Evolutionary conservation across 2,329 filamentous ascomycete genomes (phyloP).

Genomic region (Elsinoe perseae): DNA sequence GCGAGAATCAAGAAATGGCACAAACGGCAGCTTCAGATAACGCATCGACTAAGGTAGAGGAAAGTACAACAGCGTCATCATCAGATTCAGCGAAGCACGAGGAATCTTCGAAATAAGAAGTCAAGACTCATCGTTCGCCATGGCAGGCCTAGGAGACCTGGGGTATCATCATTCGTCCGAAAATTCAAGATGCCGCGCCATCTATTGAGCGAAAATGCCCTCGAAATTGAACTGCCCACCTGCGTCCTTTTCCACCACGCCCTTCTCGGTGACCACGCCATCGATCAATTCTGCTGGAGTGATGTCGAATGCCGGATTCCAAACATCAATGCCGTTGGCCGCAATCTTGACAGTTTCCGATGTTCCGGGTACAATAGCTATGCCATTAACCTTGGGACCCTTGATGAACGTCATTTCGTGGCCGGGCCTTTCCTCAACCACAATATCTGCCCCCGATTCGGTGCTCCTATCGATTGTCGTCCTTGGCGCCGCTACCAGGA

Average conservation of each 20-base stretch:
- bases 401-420: constrained; percentile 79
- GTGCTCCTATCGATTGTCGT: constrained; percentile 89
- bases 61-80: background rate
- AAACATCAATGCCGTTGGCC: constrained; percentile 67
- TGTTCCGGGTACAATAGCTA: constrained; percentile 53
- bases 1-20: constrained; percentile 32
- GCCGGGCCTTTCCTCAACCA: constrained; percentile 78
- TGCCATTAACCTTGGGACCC: constrained; percentile 58
- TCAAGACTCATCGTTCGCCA: too few species aligned
- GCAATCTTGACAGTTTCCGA: constrained; percentile 74
- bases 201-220: constrained; percentile 31
- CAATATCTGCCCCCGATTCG: constrained; percentile 66
- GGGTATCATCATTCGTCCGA: background rate
- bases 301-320: constrained; percentile 97
- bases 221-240: constrained; percentile 61
- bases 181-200: background rate
- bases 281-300: constrained; percentile 86
- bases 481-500: constrained; percentile 87
- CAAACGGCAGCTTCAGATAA: constrained; percentile 23
- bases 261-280: constrained; percentile 86
- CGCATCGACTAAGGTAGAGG: constrained; percentile 15
- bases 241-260: constrained; percentile 68
- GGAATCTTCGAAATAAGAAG: background rate
- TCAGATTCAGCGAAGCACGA: constrained; percentile 9
- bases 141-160: too few species aligned